phyloP scores from a whole-genome alignment of 768 basidiomycete species.

The Lactarius quietus region DNA sequence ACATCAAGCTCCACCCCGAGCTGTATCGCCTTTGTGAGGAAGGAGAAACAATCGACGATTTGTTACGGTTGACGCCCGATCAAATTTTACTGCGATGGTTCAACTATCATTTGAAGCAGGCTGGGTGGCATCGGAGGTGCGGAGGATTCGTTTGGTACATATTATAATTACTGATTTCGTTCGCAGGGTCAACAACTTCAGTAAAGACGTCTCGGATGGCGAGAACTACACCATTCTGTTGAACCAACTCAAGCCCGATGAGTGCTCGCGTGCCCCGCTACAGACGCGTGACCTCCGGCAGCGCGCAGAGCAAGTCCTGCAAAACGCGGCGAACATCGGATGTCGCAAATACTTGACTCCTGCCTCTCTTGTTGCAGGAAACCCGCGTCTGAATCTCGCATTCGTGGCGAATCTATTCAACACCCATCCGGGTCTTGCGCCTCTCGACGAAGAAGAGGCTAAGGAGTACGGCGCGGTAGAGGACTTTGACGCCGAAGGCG shows the following conservation, averaged over 20 bases:
- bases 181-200: conserved; percentile 91
- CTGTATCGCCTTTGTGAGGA: conserved; percentile 95
- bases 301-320: conserved; percentile 91
- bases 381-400: conserved; percentile 95
- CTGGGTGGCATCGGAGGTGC: conserved; percentile 84
- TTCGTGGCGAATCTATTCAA: conserved; percentile 99
- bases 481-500: conserved; percentile 98
- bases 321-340: conserved; percentile 90
- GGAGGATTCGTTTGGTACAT: conserved; percentile 17
- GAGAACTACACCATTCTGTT: conserved; percentile 97
- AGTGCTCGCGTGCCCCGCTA: conserved; percentile 88
- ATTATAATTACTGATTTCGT: not conserved
- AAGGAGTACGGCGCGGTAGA: conserved; percentile 88
- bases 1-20: conserved; percentile 98
- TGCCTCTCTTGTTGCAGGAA: conserved; percentile 87
- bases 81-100: conserved; percentile 99
- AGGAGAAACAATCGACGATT: conserved; percentile 94
- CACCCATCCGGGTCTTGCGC: conserved; percentile 91
- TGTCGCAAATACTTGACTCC: conserved; percentile 96
- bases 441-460: conserved; percentile 90
- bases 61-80: conserved; percentile 90
- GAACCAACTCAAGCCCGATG: conserved; percentile 91
- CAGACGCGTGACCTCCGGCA: conserved; percentile 78
- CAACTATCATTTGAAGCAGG: conserved; percentile 96
- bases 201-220: conserved; percentile 93